These are phyloP conservation scores for Achaetomiella virescens DNA, from an alignment of 495 filamentous ascomycete species.

Conservation along the genomic window DNA sequence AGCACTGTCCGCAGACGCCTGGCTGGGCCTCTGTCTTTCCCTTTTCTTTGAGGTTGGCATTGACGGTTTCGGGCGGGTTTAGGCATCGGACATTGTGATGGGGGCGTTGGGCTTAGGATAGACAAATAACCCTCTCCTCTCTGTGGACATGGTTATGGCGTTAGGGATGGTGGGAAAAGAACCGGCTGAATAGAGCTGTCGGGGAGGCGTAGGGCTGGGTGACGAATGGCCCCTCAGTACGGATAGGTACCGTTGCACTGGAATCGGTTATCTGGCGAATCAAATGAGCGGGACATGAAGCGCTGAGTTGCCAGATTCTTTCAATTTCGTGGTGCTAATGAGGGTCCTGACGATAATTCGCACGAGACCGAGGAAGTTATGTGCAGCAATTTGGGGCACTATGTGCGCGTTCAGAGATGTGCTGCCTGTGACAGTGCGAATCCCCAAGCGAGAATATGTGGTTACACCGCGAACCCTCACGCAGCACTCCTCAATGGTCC, in stretches of 20 bases:
- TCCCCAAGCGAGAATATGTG: no score
- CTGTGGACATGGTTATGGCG: no score
- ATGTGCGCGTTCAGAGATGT: no score
- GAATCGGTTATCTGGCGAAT: background rate
- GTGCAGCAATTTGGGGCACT: background rate
- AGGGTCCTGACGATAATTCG: background rate
- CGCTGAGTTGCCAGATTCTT: background rate
- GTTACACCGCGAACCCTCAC: no score
- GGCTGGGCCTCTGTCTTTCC: background rate
- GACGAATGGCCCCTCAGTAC: background rate
- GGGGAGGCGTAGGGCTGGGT: background rate
- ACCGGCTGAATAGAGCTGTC: no score
- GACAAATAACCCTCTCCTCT: slow-evolving; percentile 5
- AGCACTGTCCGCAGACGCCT: background rate
- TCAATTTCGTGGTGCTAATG: background rate
- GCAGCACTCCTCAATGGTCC: no score
- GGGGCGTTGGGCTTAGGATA: background rate
- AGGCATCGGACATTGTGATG: no score
- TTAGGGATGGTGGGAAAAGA: no score
- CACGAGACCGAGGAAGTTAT: background rate
- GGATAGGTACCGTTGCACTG: background rate
- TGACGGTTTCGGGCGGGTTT: background rate
- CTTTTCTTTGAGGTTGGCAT: background rate
- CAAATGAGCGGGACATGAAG: background rate
- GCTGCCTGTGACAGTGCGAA: no score